Percentiles rank a stretch among this genome's conserved stretches.
Evolutionary conservation across 2,329 filamentous ascomycete genomes (phyloP).

Genomic region (Claviceps sp.): DNA sequence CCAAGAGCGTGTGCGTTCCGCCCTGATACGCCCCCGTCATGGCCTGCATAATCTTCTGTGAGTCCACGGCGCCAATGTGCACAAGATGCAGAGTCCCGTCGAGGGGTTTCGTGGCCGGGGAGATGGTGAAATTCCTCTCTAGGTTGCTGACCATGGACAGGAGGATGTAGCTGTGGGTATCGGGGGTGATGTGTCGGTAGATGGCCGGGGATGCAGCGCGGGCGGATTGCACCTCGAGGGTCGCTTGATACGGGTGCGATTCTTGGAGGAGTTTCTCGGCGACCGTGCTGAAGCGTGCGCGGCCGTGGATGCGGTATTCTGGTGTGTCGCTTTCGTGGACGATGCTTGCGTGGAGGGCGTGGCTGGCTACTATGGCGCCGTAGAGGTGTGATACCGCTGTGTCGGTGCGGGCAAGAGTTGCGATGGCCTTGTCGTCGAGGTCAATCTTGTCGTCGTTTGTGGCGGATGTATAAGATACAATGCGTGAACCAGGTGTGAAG

Average conservation of each 20-base stretch:
- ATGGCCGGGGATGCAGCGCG: neutral
- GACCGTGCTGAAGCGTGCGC: slow-evolving; percentile 71
- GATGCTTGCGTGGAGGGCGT: slow-evolving; percentile 78
- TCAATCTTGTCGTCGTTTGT: neutral
- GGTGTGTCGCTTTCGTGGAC: slow-evolving; percentile 84
- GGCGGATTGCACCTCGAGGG: slow-evolving; percentile 21
- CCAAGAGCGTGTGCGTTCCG: slow-evolving; percentile 40
- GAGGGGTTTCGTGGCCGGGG: slow-evolving; percentile 55
- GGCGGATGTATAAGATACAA: slow-evolving; percentile 24
- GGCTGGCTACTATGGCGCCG: slow-evolving; percentile 77
- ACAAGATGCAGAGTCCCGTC: slow-evolving; percentile 60
- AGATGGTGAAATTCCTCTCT: slow-evolving; percentile 71
- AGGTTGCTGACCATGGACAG: slow-evolving; percentile 66
- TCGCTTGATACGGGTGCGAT: slow-evolving; percentile 36
- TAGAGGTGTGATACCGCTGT: slow-evolving; percentile 33
- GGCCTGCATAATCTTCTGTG: slow-evolving; percentile 58
- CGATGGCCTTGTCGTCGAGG: neutral
- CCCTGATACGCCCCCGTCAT: slow-evolving; percentile 53
- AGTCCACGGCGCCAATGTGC: slow-evolving; percentile 55
- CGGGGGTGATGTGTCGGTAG: slow-evolving; percentile 18
- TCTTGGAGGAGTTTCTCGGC: slow-evolving; percentile 57
- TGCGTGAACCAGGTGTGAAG: slow-evolving; percentile 45
- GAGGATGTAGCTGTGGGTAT: slow-evolving; percentile 62
- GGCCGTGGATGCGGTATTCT: slow-evolving; percentile 64
- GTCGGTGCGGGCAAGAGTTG: slow-evolving; percentile 15